Base-by-base conservation (phyloP, 2,329 filamentous ascomycete genomes). In the Microthyrium microscopicum region DNA sequence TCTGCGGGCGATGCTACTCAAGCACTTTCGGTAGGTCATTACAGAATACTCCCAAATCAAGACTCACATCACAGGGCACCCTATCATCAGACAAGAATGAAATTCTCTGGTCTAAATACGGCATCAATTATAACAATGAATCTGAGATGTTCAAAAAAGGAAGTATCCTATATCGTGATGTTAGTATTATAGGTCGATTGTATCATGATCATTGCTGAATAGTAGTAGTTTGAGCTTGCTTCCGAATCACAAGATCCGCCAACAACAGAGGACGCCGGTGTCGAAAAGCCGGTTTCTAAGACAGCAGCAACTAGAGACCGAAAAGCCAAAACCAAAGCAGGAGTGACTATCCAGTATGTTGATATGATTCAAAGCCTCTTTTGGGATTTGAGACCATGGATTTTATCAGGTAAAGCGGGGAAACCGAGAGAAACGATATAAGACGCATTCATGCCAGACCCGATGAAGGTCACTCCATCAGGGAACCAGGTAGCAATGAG, bases 61-160 rank as follows among this genome's bases (percentile, higher is more conserved):
- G 19, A 13, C 11, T 20, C 27, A 6, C 20, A 4, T 5, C 5
- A 16, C 30, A 85, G 78, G 85, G 87, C 3, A 91, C 84, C 0
- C 56, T 91, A 2, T 71, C 85, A 3, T 65, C 73, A 3, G 84
- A 95, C 47, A 98, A 98, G 60, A 89, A 98, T 49, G 89, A 98
- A 60, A 91, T 98, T 15, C 60, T 98, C 11, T 98, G 89, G 54
- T n/a, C n/a, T n/a, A 68, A 68, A 18, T 95, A 93, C 53, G 71
- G 75, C 3, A 85, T 95, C 51, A 98, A 98, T 57, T 98, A 98
- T 58, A 98, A 98, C 55, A 89, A 93, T 44, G 89, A 98, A 54
- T 73, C 73, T 0, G 83, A 91, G 41, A 84, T 94, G 12, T 93
- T 72, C 55, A 89, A 77, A 53, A 98, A 95, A 53, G 89, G 89